phyloP scores from a whole-genome alignment of 768 basidiomycete genomes.

The Lactarius sanguifluus region DNA sequence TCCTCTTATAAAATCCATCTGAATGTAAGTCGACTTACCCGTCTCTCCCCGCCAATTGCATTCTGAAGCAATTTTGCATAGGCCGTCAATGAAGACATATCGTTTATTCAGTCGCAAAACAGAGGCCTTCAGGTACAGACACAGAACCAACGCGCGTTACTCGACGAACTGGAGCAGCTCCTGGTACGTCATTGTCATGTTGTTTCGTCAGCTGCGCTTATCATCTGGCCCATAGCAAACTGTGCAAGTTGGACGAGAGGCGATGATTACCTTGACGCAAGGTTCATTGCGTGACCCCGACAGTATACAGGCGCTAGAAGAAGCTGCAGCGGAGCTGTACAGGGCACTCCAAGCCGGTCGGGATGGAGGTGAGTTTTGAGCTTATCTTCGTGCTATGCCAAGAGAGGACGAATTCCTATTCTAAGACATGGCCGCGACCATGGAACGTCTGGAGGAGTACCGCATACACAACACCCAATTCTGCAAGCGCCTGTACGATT shows the following conservation, averaged over 20 bases:
- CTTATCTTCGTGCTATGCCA: not conserved
- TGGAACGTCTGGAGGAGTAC: constrained; percentile 91
- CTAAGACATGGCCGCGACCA: constrained; percentile 94
- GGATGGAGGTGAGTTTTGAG: constrained; percentile 67
- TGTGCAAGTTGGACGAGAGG: constrained; percentile 83
- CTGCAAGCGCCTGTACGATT: constrained; percentile 89
- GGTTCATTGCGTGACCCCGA: constrained; percentile 81
- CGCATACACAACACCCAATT: constrained; percentile 87
- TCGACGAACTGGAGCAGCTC: constrained; percentile 84
- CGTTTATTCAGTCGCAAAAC: constrained; percentile 94
- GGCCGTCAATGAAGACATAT: constrained; percentile 95
- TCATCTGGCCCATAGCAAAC: constrained; percentile 62
- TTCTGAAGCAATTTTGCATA: constrained; percentile 37
- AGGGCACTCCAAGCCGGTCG: constrained; percentile 89
- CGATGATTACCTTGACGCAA: constrained; percentile 76
- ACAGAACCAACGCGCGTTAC: constrained; percentile 85
- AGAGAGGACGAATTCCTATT: constrained; percentile 3
- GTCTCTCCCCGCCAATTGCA: constrained; percentile 3
- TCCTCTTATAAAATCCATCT: constrained; percentile 96
- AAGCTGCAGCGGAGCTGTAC: constrained; percentile 85
- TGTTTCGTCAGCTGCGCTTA: not conserved
- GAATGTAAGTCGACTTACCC: constrained; percentile 57
- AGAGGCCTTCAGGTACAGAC: constrained; percentile 96
- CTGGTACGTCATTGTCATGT: constrained; percentile 48
- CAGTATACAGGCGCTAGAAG: constrained; percentile 78